These are phyloP conservation scores for Crithidia sp. DNA, from an alignment of 208 protist genomes.

Conservation along the genomic window DNA sequence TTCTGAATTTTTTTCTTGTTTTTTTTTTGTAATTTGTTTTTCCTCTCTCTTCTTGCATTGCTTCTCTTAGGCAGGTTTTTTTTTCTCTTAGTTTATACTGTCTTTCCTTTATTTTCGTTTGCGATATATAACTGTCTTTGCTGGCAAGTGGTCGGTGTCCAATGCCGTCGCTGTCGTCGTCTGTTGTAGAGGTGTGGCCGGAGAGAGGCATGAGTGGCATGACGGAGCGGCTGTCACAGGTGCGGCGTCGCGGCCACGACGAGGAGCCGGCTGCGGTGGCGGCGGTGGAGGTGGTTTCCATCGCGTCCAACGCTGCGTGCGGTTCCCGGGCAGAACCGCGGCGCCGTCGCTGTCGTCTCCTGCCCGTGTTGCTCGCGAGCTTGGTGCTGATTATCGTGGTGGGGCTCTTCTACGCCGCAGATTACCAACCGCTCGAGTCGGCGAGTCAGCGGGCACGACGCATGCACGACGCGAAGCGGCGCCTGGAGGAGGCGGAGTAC, in stretches of 20 bases:
- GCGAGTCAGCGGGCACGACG: background rate
- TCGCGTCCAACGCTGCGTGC: background rate
- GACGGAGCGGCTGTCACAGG: background rate
- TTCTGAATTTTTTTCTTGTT: background rate
- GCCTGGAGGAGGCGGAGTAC: background rate
- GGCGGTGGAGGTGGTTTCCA: background rate
- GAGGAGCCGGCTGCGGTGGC: background rate
- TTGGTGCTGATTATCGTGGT: background rate
- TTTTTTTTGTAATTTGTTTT: slow-evolving; percentile 1
- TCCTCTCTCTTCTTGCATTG: background rate
- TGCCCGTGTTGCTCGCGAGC: background rate
- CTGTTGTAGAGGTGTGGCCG: background rate
- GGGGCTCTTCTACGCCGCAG: background rate
- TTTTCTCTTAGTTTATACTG: background rate
- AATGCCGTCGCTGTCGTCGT: too few species aligned
- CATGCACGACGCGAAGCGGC: background rate
- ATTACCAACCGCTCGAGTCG: background rate
- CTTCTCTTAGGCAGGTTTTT: background rate
- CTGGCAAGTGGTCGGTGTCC: too few species aligned
- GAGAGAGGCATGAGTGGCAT: background rate
- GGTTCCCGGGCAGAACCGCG: background rate
- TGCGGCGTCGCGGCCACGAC: background rate
- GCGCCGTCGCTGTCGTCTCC: background rate
- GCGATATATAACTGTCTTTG: background rate
- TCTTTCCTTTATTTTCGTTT: background rate